phyloP scores from a whole-genome alignment of 768 basidiomycete species.

The Tylopilus sp. region DNA sequence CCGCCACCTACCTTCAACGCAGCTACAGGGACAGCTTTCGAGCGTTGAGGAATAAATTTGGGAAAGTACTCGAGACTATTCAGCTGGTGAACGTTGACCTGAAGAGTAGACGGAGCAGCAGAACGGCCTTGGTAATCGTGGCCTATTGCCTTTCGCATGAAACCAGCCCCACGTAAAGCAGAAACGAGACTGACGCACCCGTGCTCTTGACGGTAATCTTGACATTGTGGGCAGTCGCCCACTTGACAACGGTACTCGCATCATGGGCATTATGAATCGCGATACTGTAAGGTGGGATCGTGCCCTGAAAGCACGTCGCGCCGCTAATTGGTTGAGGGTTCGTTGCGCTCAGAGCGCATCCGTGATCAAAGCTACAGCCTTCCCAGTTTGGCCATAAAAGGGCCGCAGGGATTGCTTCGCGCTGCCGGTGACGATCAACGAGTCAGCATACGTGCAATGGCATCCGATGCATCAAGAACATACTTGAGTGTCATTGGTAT shows the following conservation, averaged over 20 bases:
- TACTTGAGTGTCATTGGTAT: conserved; percentile 16
- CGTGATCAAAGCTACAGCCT: conserved; percentile 13
- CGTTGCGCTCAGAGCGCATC: conserved; percentile 16
- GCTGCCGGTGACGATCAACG: conserved; percentile 18
- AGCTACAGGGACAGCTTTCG: conserved; percentile 7
- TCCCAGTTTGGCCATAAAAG: conserved; percentile 26
- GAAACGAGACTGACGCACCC: conserved; percentile 6
- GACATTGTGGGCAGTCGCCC: conserved; percentile 18
- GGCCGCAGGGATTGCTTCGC: conserved; percentile 16
- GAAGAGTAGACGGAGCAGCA: conserved; percentile 21
- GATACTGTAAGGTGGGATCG: conserved; percentile 19
- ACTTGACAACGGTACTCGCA: conserved; percentile 17
- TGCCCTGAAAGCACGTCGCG: conserved; percentile 16
- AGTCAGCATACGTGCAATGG: not conserved
- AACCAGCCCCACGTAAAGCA: not conserved
- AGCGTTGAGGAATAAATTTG: conserved; percentile 21
- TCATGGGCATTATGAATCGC: conserved; percentile 18
- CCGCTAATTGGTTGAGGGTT: conserved; percentile 14
- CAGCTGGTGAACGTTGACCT: conserved; percentile 21
- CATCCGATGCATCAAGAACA: not conserved
- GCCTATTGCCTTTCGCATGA: conserved; percentile 4
- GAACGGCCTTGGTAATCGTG: conserved; percentile 24
- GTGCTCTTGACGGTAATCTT: conserved; percentile 20
- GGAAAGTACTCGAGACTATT: conserved; percentile 11
- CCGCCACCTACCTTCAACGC: conserved; percentile 21